Percentiles rank a stretch among this genome's conserved stretches.
Conservation (phyloP, 148 eudicot species). For the Bassia scoparia region DNA sequence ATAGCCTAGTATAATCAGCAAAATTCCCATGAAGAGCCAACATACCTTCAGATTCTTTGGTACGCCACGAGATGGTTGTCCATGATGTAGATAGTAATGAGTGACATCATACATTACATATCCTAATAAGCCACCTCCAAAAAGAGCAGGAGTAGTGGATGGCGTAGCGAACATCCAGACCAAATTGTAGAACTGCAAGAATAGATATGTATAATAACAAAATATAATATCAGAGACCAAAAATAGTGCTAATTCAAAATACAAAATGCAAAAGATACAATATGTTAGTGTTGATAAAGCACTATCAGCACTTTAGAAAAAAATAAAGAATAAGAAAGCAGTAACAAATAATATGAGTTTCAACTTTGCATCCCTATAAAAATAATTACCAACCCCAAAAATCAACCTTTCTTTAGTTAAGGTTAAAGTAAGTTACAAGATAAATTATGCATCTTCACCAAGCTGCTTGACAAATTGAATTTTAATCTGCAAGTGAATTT, state of each 20-base stretch:
- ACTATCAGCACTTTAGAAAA: background rate
- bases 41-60: slow-evolving; percentile 71
- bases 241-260: background rate
- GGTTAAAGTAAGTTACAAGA: too few species aligned
- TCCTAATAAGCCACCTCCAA: slow-evolving; percentile 81
- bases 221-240: background rate
- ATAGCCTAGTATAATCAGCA: too few species aligned
- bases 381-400: too few species aligned
- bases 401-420: too few species aligned
- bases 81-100: slow-evolving; percentile 95
- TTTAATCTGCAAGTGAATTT: background rate
- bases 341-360: too few species aligned
- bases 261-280: background rate
- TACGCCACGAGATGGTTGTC: slow-evolving; percentile 58
- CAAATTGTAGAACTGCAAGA: slow-evolving; percentile 69
- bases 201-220: background rate
- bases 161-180: slow-evolving; percentile 57
- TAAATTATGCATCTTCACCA: too few species aligned
- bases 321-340: too few species aligned
- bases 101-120: slow-evolving; percentile 91
- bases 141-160: slow-evolving; percentile 65
- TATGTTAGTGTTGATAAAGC: background rate
- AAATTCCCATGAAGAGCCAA: too few species aligned
- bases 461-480: too few species aligned
- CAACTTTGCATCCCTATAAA: too few species aligned